Evolutionary conservation across 2,329 filamentous ascomycete species (phyloP).

Genomic region (Cordyceps javanica): DNA sequence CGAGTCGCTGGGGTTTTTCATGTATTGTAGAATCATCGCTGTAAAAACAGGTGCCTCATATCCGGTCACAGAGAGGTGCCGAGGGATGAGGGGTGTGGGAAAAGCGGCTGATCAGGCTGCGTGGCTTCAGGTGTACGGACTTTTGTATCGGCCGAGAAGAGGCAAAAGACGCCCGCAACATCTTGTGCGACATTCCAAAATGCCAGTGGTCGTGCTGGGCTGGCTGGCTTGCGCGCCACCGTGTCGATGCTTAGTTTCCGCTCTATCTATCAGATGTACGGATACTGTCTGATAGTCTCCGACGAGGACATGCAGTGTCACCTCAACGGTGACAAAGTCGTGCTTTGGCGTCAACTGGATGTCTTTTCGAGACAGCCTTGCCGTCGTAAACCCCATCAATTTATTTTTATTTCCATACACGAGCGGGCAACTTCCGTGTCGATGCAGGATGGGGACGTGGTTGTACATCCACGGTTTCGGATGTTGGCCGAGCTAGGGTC

Average conservation of each 20-base stretch:
- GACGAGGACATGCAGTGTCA: background rate
- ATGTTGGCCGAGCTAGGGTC: constrained; percentile 12
- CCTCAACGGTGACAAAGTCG: background rate
- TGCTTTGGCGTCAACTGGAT: background rate
- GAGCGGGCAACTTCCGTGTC: constrained; percentile 10
- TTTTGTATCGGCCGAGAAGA: background rate
- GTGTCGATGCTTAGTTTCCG: background rate
- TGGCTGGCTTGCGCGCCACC: background rate
- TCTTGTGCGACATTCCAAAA: background rate
- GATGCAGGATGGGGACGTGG: background rate
- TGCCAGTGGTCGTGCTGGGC: background rate
- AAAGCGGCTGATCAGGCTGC: background rate
- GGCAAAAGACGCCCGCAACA: background rate
- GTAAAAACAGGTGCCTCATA: background rate
- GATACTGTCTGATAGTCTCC: background rate
- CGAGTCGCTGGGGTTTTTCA: too few species aligned
- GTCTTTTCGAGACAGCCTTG: background rate
- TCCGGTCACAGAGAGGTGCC: background rate
- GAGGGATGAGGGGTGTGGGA: background rate
- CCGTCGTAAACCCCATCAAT: background rate
- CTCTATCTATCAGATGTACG: too few species aligned
- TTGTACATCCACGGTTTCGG: constrained; percentile 5
- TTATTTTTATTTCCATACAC: background rate
- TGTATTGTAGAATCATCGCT: background rate
- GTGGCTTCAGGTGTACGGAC: background rate